Conservation (phyloP, 2,329 filamentous ascomycete species). For the Calycina herbarum region DNA sequence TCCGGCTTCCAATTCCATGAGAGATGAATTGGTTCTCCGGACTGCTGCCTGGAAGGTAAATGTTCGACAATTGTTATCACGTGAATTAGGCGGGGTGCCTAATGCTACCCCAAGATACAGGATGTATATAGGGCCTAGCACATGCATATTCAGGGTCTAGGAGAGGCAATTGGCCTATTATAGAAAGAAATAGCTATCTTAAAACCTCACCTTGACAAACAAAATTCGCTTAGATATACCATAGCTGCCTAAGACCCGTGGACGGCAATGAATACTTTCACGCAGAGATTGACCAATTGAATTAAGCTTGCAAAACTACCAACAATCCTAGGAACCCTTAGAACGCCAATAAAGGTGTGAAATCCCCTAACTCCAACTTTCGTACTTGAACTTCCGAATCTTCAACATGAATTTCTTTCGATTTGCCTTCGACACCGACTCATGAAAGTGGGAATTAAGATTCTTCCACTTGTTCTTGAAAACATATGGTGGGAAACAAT, state of each 20-base stretch:
- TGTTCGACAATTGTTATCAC: constrained; percentile 35
- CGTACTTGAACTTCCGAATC: not conserved
- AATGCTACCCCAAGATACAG: not conserved
- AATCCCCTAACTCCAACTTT: not conserved
- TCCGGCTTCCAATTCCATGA: constrained; percentile 35
- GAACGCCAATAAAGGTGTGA: not conserved
- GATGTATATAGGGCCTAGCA: not conserved
- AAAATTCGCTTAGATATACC: too few species aligned
- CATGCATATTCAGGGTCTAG: too few species aligned
- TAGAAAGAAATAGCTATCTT: too few species aligned
- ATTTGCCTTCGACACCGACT: not conserved
- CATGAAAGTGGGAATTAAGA: not conserved
- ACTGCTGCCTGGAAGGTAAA: constrained; percentile 31
- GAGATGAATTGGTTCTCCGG: constrained; percentile 33
- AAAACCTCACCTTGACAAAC: too few species aligned
- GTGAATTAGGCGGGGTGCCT: constrained; percentile 21
- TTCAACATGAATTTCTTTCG: not conserved
- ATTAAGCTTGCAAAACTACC: not conserved
- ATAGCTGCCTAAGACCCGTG: too few species aligned
- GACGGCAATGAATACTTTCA: too few species aligned
- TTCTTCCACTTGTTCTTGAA: not conserved
- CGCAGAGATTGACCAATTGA: too few species aligned
- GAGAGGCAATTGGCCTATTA: too few species aligned
- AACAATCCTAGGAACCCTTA: not conserved
- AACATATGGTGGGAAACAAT: not conserved